These are phyloP conservation scores for Hortiboletus rubellus DNA, from an alignment of 1,284 basidiomycete species.

Conservation along the genomic window DNA sequence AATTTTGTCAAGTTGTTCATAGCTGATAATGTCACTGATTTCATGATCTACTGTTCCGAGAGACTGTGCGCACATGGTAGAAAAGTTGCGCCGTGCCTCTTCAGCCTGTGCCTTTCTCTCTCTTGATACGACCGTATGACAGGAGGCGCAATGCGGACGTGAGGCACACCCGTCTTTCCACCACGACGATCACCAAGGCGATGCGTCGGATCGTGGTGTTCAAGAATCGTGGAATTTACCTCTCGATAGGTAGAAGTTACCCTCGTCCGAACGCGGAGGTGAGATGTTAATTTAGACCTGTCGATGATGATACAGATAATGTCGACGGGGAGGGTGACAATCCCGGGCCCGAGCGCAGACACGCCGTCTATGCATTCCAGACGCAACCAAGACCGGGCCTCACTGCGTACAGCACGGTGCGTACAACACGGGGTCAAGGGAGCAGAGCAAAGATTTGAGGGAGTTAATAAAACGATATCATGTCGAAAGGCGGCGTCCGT, in stretches of 20 bases:
- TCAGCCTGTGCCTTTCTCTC: background rate
- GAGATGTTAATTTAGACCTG: background rate
- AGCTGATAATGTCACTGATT: background rate
- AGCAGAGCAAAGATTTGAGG: background rate
- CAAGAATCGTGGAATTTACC: background rate
- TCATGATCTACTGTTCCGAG: background rate
- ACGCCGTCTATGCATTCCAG: too few species aligned
- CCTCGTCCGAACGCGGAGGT: background rate
- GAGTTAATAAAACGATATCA: background rate
- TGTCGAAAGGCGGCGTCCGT: background rate
- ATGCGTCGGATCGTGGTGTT: background rate
- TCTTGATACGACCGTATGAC: background rate
- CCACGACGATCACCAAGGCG: background rate
- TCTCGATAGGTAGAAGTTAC: background rate
- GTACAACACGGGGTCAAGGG: too few species aligned
- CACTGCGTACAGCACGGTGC: too few species aligned
- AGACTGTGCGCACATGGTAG: background rate
- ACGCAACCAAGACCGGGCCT: too few species aligned
- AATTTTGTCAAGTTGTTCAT: background rate
- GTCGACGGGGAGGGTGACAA: background rate
- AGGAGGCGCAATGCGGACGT: background rate
- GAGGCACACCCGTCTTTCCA: background rate
- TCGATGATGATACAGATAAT: background rate
- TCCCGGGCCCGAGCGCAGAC: background rate
- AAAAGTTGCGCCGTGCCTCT: too few species aligned